A percentile compares a stretch with the other conserved stretches of the same genome.
Evolutionary conservation across 768 basidiomycete genomes (phyloP).

Genomic region (Russula virescens): DNA sequence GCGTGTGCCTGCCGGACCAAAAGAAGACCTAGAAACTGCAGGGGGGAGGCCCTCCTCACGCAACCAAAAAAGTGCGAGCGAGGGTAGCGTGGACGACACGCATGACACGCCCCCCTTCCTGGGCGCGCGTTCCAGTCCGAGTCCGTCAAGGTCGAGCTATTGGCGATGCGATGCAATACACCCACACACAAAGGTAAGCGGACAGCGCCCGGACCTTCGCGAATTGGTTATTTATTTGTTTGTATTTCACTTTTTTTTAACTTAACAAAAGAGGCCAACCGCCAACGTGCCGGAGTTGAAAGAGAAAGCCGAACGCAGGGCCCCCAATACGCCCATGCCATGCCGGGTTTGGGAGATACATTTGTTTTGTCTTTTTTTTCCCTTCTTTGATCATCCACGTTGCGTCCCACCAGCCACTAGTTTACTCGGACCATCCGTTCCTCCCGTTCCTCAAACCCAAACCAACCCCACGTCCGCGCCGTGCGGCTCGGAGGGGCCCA

Average conservation of each 20-base stretch:
- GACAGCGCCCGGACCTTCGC: conserved; percentile 1
- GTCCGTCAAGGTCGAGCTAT: conserved; percentile 18
- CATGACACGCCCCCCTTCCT: too few species aligned
- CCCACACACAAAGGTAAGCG: background rate
- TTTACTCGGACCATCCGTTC: too few species aligned
- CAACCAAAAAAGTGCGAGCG: too few species aligned
- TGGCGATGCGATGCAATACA: background rate
- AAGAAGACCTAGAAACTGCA: background rate
- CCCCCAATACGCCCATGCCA: conserved; percentile 1
- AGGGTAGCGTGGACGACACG: background rate
- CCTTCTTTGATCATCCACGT: too few species aligned
- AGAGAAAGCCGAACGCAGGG: conserved; percentile 10
- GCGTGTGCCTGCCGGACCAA: background rate
- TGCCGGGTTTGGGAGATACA: too few species aligned
- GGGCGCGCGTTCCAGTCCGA: background rate
- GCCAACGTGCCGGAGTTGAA: conserved; percentile 8
- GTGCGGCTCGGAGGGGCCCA: background rate
- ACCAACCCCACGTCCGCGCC: too few species aligned
- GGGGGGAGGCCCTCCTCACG: background rate
- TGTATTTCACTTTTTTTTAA: background rate
- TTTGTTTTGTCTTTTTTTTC: background rate
- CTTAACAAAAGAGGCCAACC: background rate
- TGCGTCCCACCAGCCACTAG: too few species aligned
- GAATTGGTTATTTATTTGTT: background rate
- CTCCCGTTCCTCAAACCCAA: too few species aligned